Conservation (phyloP, 768 basidiomycete species). For the Termitomyces heimii region DNA sequence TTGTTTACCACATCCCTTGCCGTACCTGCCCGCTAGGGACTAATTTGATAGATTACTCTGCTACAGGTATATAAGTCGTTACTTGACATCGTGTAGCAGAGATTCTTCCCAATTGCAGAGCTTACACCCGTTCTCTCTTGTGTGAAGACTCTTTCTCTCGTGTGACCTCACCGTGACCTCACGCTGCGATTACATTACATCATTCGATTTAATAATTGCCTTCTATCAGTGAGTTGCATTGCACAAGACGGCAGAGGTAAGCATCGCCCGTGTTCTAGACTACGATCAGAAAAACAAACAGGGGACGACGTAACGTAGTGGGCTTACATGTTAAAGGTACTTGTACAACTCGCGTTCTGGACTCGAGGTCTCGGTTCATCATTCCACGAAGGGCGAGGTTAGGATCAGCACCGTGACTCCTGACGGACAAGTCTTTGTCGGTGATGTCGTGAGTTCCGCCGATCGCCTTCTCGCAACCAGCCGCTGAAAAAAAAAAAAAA, state of each 20-base stretch:
- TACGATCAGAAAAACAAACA: not conserved
- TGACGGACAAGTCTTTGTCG: slow-evolving; percentile 46
- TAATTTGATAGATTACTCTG: no score
- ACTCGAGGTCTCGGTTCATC: not conserved
- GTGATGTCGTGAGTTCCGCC: slow-evolving; percentile 37
- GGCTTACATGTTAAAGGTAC: slow-evolving; percentile 47
- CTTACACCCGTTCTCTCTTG: no score
- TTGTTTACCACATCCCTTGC: no score
- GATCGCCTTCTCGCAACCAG: not conserved
- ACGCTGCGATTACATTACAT: no score
- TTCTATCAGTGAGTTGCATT: slow-evolving; percentile 43
- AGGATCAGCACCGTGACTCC: slow-evolving; percentile 47
- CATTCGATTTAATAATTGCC: not conserved
- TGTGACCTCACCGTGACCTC: no score
- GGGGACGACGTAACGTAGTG: slow-evolving; percentile 26
- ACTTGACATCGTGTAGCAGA: no score
- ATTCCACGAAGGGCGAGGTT: slow-evolving; percentile 29
- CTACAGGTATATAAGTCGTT: no score
- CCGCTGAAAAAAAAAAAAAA: not conserved
- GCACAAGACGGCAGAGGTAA: slow-evolving; percentile 45
- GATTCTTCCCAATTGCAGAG: no score
- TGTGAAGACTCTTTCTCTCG: no score
- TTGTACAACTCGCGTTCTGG: not conserved
- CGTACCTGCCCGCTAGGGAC: no score
- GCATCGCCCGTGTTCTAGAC: not conserved